Evolutionary conservation across 1,284 basidiomycete species (phyloP), one percentile per base, ranked within the genome.

Genomic region (Ceratobasidium sp.): DNA sequence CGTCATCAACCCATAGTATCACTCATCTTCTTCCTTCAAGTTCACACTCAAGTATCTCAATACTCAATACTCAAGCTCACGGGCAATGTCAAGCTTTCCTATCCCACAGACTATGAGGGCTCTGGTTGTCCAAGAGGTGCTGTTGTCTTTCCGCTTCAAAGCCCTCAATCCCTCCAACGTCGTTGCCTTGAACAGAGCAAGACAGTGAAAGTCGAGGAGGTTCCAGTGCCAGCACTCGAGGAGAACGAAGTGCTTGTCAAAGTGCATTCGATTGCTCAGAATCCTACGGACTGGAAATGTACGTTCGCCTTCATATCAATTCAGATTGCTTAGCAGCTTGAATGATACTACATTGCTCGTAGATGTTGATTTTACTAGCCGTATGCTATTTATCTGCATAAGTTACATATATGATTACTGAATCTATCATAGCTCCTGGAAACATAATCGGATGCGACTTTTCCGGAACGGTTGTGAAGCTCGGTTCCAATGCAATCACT

Each of bases 401-500:
- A 16, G 28, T 26, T 21, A 26, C 43, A 9, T n/a, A 18, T n/a
- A 16, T 38, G 21, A 26, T 18, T 49, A 11, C 21, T 59, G 11
- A 47, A 38, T 74, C 70, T 23, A 61, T 78, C n/a, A 59, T 77
- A 9, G 73, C 74, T 3, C 77, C 79, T 8, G 79, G 79, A 44
- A 63, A 77, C n/a, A 77, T 76, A 16, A 76, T 81, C 41, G 83
- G 83, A 57, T 83, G 81, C 57, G 83, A 84, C 75, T 83, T 81
- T 74, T 75, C 76, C n/a, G 83, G 83, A 13, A 76, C 76, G 7
- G 79, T 83, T 55, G 78, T 80, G 14, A 73, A 79, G 59, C 69
- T 81, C 49, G 75, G 75, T 18, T 59, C 66, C n/a, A 62, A 72
- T 18, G 73, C 73, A n/a, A 63, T 61, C 16, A 80, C 76, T 2